phyloP scores from a whole-genome alignment of 164 flowering plant genomes.

The Magnolia changhungtana region DNA sequence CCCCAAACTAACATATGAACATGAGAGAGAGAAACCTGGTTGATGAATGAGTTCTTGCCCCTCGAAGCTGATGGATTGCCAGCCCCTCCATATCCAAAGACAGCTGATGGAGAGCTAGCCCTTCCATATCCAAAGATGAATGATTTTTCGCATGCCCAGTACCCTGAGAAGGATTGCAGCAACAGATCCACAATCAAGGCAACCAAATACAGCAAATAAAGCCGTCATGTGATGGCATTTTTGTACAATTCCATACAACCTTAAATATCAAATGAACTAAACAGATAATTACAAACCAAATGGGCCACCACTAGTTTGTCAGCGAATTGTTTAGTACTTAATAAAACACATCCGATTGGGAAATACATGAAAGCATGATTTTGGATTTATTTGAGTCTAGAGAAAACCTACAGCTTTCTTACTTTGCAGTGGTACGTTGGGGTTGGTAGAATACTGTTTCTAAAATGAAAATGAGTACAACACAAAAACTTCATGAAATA shows the following conservation, averaged over 20 bases:
- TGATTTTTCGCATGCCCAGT: slow-evolving; percentile 32
- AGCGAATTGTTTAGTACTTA: background rate
- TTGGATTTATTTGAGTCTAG: too few relatives aligned
- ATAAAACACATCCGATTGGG: background rate
- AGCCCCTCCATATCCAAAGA: slow-evolving; percentile 38
- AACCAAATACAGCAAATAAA: background rate
- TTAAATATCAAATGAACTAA: too few relatives aligned
- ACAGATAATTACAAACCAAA: too few relatives aligned
- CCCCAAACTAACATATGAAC: too few relatives aligned
- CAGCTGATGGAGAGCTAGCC: slow-evolving; percentile 27
- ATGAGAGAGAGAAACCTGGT: slow-evolving; percentile 34
- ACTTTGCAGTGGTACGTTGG: background rate
- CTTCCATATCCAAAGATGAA: slow-evolving; percentile 44
- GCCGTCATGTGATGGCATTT: background rate
- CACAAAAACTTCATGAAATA: background rate
- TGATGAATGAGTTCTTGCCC: slow-evolving; percentile 30
- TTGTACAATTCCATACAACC: background rate
- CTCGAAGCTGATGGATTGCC: slow-evolving; percentile 33
- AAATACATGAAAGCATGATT: background rate
- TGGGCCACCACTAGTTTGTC: background rate
- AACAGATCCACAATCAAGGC: background rate
- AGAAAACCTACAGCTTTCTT: background rate
- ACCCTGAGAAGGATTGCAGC: slow-evolving; percentile 27
- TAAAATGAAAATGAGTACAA: background rate
- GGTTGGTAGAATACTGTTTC: background rate